phyloP scores from a whole-genome alignment of 768 basidiomycete species.

The Trametes punicea region DNA sequence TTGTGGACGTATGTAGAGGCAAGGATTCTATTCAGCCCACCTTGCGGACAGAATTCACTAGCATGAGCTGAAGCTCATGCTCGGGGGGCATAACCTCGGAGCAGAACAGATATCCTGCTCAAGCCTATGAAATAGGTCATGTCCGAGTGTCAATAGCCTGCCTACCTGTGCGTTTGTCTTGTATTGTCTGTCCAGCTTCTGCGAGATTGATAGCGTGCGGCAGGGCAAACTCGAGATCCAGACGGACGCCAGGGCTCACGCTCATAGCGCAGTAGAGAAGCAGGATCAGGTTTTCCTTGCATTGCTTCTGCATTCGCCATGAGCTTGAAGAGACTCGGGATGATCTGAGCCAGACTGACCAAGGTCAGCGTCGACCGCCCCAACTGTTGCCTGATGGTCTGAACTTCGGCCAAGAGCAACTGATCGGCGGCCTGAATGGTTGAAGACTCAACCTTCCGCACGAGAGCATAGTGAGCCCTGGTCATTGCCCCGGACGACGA shows the following conservation, averaged over 20 bases:
- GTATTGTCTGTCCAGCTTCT: conserved; percentile 57
- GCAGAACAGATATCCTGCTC: conserved; percentile 75
- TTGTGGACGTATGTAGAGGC: neutral
- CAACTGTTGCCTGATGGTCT: conserved; percentile 51
- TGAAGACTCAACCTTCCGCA: conserved; percentile 68
- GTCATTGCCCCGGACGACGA: conserved; percentile 74
- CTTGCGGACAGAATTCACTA: conserved; percentile 84
- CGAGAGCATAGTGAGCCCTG: conserved; percentile 71
- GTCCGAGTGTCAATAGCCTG: neutral
- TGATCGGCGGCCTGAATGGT: conserved; percentile 61
- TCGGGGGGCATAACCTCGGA: conserved; percentile 62
- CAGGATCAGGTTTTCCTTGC: conserved; percentile 64
- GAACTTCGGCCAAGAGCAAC: conserved; percentile 56
- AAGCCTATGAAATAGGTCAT: neutral
- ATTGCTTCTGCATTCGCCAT: conserved; percentile 47
- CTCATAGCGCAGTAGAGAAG: conserved; percentile 67
- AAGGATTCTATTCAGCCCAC: conserved; percentile 33
- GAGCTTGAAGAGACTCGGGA: neutral
- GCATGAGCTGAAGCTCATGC: conserved; percentile 76
- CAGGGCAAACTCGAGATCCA: conserved; percentile 67
- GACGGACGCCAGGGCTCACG: conserved; percentile 40
- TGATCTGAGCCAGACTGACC: conserved; percentile 40
- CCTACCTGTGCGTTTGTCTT: conserved; percentile 67
- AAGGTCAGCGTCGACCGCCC: conserved; percentile 45
- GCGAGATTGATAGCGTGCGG: conserved; percentile 75